Evolutionary conservation across 129 eudicot species (phyloP), one percentile per base, ranked within the genome.

Genomic region (Tagetes erecta): DNA sequence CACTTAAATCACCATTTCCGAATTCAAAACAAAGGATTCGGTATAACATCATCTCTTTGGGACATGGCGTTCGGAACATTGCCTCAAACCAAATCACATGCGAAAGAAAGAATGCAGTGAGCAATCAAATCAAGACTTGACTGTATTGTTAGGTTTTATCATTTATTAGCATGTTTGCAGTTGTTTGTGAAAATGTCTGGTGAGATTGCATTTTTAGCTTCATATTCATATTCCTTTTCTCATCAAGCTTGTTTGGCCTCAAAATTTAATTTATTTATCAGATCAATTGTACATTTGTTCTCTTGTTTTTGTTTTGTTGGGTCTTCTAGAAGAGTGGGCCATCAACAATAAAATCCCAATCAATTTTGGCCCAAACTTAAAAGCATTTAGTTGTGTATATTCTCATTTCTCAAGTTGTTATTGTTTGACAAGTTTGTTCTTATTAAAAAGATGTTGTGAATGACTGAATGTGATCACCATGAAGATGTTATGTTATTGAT

Each of bases 1-100:
- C 98, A 93, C 80, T 57, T 93, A 76, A 93, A 93, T 73, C 98
- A 93, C 80, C 98, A 93, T 79, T 93, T 90, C 79, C 92, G 96
- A 13, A 83, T 88, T 71, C 98, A 90, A 79, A 81, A 80, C 73
- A 88, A 81, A 82, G 98, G 98, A 6, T 93, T 81, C 76, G 98
- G 98, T 37, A 93, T 93, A 59, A 93, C 98, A 34, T 93, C 98
- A 1, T 70, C 89, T 3, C 35, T 94, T 34, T 94, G 97, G 98
- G 98, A 90, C 81, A 85, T 46, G 74, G 93, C 82, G 1, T 94
- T 94, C 46, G 96, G 91, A 68, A 90, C 97, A 20, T 85, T 88
- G 45, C 98, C 97, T 35, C 84, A 86, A 47, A 31, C 90, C 78
- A 86, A 88, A 74, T 68, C 86, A 46, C 78, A 78, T 10, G 82